phyloP scores from a whole-genome alignment of 768 basidiomycete genomes.

The Xerocomellus dryophilus region DNA sequence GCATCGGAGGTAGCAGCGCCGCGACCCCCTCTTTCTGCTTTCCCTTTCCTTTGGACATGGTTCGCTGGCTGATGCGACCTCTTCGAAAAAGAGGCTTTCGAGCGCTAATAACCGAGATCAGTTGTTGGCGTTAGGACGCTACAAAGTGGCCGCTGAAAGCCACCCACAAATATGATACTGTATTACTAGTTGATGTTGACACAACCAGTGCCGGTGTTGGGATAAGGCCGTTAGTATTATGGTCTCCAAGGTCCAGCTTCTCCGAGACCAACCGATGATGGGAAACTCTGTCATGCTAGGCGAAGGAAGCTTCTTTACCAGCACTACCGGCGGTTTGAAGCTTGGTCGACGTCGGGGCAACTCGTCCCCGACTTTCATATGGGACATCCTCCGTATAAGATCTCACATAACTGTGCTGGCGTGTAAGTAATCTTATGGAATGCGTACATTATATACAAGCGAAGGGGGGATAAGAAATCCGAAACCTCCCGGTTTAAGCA shows the following conservation, averaged over 20 bases:
- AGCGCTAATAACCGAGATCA: constrained; percentile 10
- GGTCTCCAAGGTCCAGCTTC: background rate
- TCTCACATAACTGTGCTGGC: background rate
- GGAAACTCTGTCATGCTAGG: constrained; percentile 3
- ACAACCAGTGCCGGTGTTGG: background rate
- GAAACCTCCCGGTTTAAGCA: background rate
- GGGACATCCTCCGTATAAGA: background rate
- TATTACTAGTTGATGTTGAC: constrained; percentile 5
- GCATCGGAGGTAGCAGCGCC: constrained; percentile 36
- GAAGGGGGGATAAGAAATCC: background rate
- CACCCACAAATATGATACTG: constrained; percentile 4
- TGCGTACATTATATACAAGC: background rate
- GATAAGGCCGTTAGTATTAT: background rate
- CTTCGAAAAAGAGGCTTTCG: background rate
- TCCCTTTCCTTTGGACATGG: constrained; percentile 32
- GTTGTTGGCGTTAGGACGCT: constrained; percentile 12
- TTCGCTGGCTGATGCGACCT: background rate
- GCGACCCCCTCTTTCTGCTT: constrained; percentile 22
- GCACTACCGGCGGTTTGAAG: background rate
- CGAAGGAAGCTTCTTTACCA: background rate
- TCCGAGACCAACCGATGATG: constrained; percentile 12
- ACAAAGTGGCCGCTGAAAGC: background rate
- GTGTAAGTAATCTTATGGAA: background rate
- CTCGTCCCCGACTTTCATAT: background rate
- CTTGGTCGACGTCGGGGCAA: background rate